These are phyloP conservation scores for Cladosporium sp. DNA, from an alignment of 2,329 filamentous ascomycete species.

Conservation along the genomic window DNA sequence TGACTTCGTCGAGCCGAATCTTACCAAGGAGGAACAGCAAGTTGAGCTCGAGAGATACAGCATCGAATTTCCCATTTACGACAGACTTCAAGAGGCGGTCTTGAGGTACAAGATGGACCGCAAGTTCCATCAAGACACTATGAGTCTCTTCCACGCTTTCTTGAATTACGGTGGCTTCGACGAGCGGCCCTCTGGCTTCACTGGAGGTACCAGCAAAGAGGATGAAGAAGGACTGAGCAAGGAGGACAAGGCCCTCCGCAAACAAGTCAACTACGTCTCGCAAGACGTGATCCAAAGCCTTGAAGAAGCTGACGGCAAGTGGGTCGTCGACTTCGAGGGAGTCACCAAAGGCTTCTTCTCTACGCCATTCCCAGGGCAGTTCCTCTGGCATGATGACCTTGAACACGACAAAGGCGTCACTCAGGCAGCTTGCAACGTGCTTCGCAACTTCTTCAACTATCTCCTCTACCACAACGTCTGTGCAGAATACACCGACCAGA, in stretches of 20 bases:
- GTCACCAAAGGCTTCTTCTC: constrained; percentile 74
- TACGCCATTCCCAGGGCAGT: constrained; percentile 39
- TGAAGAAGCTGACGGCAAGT: constrained; percentile 55
- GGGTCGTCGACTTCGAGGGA: constrained; percentile 77
- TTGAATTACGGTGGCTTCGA: constrained; percentile 81
- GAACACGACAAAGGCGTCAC: constrained; percentile 48
- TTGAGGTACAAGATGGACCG: constrained; percentile 76
- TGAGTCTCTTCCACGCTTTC: constrained; percentile 73
- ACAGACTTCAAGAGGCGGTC: constrained; percentile 82
- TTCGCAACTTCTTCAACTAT: constrained; percentile 88
- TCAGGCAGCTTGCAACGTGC: constrained; percentile 62
- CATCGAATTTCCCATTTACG: constrained; percentile 48
- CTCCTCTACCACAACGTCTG: constrained; percentile 82
- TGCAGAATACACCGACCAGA: constrained; percentile 70
- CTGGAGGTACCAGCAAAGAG: constrained; percentile 41
- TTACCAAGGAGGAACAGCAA: constrained; percentile 67
- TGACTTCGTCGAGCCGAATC: constrained; percentile 75
- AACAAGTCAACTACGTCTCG: constrained; percentile 52
- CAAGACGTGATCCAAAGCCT: constrained; percentile 43
- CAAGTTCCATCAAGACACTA: constrained; percentile 65
- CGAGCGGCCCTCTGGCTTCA: constrained; percentile 61
- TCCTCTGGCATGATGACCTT: constrained; percentile 53
- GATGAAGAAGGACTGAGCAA: constrained; percentile 47
- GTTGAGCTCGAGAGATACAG: constrained; percentile 71
- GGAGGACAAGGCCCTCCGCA: constrained; percentile 62